Base-by-base conservation (phyloP, 768 basidiomycete genomes). In the Kwoniella botswanensis region DNA sequence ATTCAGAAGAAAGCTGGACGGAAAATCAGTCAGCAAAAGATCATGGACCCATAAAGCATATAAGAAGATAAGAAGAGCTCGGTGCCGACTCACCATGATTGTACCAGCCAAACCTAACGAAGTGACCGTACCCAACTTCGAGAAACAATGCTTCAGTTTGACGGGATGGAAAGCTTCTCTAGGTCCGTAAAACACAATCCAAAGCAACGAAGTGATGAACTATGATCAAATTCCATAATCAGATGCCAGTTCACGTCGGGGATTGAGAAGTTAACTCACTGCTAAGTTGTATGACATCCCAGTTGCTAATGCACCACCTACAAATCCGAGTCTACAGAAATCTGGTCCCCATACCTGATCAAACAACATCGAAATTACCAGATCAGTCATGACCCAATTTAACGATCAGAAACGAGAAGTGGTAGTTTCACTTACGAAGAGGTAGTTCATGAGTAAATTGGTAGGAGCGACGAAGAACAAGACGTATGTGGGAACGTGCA, bases 281-380 rank as follows among this genome's bases (percentile, higher is more conserved):
- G 94, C 90, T n/a, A 96, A 86, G 81, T 95, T 96, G 85, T 94
- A 93, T 15, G 92, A 92, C 54, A 95, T 87, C 0, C 92, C 90
- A 2, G 94, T 94, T 1, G 95, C 92, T 21, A 98, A 86, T 0
- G 96, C 96, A 3, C 94, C 96, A 15, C 96, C 96, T 63, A 92
- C 89, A 84, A 93, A 99, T 0, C 95, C 95, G 2, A 98, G 86
- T 15, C 91, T 87, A 67, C 97, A 85, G 4, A 88, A 85, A 44
- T 88, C 85, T 0, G 93, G 93, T 0, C 93, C 93, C 93, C 93
- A 94, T 0, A 94, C 92, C 75, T 74, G 42, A 35, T 35, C 35
- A 35, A 35, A 35, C 1, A n/a, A 65, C 63, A 50, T 50, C 10
- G 2, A 7, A 35, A 63, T 72, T 3, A 52, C 6, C 50, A 46